These are phyloP conservation scores for Leptomonas seymouri DNA, from an alignment of 208 protist species.

Conservation along the genomic window DNA sequence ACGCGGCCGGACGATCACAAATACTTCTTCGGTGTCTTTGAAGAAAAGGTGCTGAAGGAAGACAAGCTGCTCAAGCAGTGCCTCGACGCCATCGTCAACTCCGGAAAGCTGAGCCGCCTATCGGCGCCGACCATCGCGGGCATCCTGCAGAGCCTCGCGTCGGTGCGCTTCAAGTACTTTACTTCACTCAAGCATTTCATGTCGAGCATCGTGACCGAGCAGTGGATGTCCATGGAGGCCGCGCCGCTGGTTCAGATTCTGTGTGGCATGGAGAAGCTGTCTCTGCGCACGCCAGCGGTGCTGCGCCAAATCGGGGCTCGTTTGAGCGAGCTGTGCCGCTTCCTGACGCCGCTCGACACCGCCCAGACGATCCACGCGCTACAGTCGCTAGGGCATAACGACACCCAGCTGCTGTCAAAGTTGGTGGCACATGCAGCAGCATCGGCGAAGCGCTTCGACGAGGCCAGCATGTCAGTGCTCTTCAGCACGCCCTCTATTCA, in stretches of 20 bases:
- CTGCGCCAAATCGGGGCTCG: constrained; percentile 46
- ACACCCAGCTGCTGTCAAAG: constrained; percentile 51
- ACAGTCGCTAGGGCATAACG: constrained; percentile 64
- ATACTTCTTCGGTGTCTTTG: constrained; percentile 85
- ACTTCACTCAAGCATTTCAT: constrained; percentile 69
- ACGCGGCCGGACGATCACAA: constrained; percentile 84
- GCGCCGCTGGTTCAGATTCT: constrained; percentile 74
- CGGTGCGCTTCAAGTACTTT: constrained; percentile 78
- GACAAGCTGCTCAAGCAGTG: constrained; percentile 79
- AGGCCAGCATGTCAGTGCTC: constrained; percentile 59
- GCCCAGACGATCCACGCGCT: constrained; percentile 61
- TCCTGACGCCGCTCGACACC: constrained; percentile 68
- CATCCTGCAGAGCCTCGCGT: constrained; percentile 76
- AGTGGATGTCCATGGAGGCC: constrained; percentile 83
- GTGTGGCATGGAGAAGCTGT: constrained; percentile 55
- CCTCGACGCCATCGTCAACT: constrained; percentile 59
- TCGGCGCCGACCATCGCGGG: constrained; percentile 64
- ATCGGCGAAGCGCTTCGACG: constrained; percentile 57
- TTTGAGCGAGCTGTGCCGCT: constrained; percentile 43
- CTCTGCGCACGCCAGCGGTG: constrained; percentile 53
- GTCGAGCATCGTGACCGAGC: constrained; percentile 60
- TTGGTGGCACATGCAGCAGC: constrained; percentile 60
- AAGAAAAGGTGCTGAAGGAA: constrained; percentile 87
- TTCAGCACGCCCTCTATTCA: constrained; percentile 73
- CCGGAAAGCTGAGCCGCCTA: constrained; percentile 48